Conservation (phyloP, 1,284 basidiomycete genomes). For the Acaromyces ingoldii region DNA sequence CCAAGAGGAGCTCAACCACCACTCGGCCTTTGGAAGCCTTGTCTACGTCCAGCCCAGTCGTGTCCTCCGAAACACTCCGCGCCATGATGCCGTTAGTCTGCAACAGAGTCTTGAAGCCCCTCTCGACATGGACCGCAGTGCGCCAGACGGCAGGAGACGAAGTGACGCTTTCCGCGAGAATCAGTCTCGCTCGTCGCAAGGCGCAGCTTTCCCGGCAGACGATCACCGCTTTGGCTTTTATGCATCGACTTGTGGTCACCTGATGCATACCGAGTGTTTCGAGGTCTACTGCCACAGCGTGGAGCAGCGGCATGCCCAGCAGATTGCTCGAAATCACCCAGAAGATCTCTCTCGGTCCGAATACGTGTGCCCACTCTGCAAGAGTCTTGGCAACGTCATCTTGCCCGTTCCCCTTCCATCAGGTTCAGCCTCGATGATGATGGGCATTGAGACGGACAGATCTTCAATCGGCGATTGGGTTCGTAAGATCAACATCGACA, state of each 20-base stretch:
- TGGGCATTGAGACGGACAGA: conserved; percentile 9
- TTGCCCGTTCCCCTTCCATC: conserved; percentile 66
- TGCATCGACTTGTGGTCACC: conserved; percentile 85
- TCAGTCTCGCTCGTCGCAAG: background rate
- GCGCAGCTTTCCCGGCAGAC: conserved; percentile 52
- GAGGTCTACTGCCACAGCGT: conserved; percentile 82
- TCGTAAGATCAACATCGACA: conserved; percentile 50
- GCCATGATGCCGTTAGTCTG: conserved; percentile 62
- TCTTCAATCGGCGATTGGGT: conserved; percentile 46
- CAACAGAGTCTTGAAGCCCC: conserved; percentile 66
- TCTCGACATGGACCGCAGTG: conserved; percentile 41
- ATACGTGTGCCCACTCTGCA: conserved; percentile 97
- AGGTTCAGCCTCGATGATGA: background rate
- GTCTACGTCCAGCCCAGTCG: conserved; percentile 84
- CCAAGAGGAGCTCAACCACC: conserved; percentile 79
- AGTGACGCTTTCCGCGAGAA: background rate
- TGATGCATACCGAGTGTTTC: conserved; percentile 97
- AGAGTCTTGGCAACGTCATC: conserved; percentile 89
- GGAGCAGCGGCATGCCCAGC: conserved; percentile 78
- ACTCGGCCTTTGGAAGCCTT: conserved; percentile 78
- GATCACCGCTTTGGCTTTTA: conserved; percentile 62
- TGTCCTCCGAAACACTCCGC: conserved; percentile 72
- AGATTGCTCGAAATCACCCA: conserved; percentile 88
- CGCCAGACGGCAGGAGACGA: conserved; percentile 17
- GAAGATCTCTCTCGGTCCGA: conserved; percentile 88